Evolutionary conservation across 192 early-diverging fungal species (phyloP), one percentile per base, ranked within the genome.

Genomic region (Kappamyces sp.): DNA sequence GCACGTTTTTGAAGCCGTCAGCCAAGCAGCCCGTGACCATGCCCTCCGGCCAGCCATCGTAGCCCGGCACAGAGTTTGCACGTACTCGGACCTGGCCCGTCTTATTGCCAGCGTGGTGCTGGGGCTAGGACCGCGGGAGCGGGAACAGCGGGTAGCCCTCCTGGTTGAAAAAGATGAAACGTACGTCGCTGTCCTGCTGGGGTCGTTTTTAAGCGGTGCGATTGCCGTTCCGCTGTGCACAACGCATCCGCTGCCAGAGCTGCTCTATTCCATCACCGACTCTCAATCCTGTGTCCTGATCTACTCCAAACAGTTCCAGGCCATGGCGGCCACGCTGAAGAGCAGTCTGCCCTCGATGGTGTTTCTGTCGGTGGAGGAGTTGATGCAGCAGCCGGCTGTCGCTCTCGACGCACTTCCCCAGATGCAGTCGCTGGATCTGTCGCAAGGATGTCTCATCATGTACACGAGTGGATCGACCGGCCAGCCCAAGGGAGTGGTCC

Each of bases 401-500:
- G 47, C 54, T 59, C 22, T 22, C 22, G 22, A 22, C 22, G 22
- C 22, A 22, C 22, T 22, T 0, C 22, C 22, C 22, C 22, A 22
- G 22, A 22, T 22, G 22, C 22, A 22, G 22, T 22, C 22, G 22
- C 22, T 22, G 22, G 22, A 22, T 22, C 22, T 22, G 22, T 22
- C 22, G 22, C 22, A 22, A 9, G 12, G 34, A 14, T 61, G 60
- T 47, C 42, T 2, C 9, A 58, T 58, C 48, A 49, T 47, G 12
- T 37, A 45, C 49, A 57, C 39, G 45, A 30, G 29, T n/a, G 53
- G 59, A 5, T 76, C 57, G 5, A 70, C 66, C 49, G 86, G 86
- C 9, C 71, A 71, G 45, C 91, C 91, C 43, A 94, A 94, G 66
- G 91, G 89, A n/a, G 90, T 89, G 0, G 80, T 94, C 2, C 77